Percentiles rank a stretch among this genome's conserved stretches.
phyloP scores from a whole-genome alignment of 108 stramenopile genomes.

The Cyclotella choctawhatcheeana region DNA sequence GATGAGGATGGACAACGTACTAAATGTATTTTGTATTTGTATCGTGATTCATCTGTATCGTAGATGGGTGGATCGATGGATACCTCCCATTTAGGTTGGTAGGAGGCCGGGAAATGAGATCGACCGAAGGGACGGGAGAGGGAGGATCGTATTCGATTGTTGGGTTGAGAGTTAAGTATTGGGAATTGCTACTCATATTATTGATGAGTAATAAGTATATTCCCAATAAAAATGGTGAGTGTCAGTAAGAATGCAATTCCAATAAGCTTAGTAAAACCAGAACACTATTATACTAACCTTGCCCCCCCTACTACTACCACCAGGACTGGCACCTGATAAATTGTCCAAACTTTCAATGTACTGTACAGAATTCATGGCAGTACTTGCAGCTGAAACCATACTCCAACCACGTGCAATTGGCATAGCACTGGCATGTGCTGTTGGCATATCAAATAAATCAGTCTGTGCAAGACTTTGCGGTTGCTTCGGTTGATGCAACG shows the following conservation, averaged over 20 bases:
- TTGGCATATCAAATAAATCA: neutral
- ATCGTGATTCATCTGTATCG: conserved; percentile 36
- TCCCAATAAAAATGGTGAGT: neutral
- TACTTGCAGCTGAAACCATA: conserved; percentile 30
- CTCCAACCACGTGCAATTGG: conserved; percentile 40
- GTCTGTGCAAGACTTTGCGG: neutral
- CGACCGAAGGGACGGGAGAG: conserved; percentile 47
- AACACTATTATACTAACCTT: conserved; percentile 17
- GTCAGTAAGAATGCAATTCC: neutral
- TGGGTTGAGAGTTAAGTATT: conserved; percentile 36
- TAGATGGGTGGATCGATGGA: conserved; percentile 31
- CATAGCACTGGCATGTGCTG: neutral
- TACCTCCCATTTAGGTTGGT: conserved; percentile 28
- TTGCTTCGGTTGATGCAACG: neutral
- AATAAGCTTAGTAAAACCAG: neutral
- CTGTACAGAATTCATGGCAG: conserved; percentile 42
- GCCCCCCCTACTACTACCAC: conserved; percentile 6
- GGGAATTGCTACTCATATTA: conserved; percentile 18
- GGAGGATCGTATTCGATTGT: conserved; percentile 29
- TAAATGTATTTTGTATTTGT: conserved; percentile 47
- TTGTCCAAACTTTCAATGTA: conserved; percentile 44
- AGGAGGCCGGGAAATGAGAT: conserved; percentile 28
- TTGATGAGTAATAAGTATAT: neutral
- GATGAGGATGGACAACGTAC: conserved; percentile 1
- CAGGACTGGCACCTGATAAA: conserved; percentile 13